Percentiles rank a stretch among this genome's conserved stretches.
phyloP scores from a whole-genome alignment of 306 rosid genomes.

The Clitoria ternatea region DNA sequence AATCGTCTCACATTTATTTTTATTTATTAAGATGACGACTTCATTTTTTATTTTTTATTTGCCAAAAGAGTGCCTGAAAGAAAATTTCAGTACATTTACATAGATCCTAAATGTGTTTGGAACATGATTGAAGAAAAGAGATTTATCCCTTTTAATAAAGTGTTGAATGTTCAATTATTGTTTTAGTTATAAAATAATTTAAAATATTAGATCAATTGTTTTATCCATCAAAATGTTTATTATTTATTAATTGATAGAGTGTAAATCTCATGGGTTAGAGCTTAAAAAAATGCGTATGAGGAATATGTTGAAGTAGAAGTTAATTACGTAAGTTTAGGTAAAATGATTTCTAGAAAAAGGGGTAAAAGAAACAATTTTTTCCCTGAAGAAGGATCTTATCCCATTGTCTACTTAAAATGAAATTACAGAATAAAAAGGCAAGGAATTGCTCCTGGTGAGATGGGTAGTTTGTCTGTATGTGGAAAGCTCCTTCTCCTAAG shows the following conservation, averaged over 20 bases:
- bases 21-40: not conserved
- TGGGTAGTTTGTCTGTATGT: not conserved
- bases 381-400: not conserved
- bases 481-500: not conserved
- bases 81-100: not conserved
- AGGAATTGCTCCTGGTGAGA: not conserved
- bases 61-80: not conserved
- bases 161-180: too few species aligned
- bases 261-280: too few species aligned
- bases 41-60: not conserved
- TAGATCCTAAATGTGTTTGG: too few species aligned
- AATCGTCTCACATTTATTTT: not conserved
- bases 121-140: too few species aligned
- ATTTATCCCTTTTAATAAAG: too few species aligned
- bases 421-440: not conserved
- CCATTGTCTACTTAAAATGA: not conserved
- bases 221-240: too few species aligned
- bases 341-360: not conserved
- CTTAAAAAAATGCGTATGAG: too few species aligned
- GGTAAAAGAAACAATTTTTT: not conserved
- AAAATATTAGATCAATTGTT: too few species aligned
- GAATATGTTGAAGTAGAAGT: not conserved
- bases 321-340: not conserved
- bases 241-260: too few species aligned
- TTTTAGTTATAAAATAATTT: too few species aligned